These are phyloP conservation scores for Globisporangium iwayamae DNA, from an alignment of 352 stramenopile species.

Conservation along the genomic window DNA sequence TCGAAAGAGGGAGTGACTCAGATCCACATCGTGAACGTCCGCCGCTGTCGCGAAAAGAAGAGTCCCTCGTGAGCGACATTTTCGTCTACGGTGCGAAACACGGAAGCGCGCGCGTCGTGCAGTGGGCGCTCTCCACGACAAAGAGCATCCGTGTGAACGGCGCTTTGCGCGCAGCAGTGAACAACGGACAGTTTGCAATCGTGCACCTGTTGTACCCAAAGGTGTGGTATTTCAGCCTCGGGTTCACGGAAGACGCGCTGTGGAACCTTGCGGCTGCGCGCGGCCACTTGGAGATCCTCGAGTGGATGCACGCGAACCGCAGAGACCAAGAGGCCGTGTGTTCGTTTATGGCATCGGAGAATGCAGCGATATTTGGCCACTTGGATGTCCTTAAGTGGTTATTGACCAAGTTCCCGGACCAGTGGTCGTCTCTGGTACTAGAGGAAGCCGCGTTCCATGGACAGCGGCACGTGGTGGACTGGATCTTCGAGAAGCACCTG, in stretches of 20 bases:
- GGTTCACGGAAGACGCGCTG: constrained; percentile 13
- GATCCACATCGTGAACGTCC: not conserved
- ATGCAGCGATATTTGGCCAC: constrained; percentile 6
- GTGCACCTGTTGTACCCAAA: constrained; percentile 8
- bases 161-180: constrained; percentile 9
- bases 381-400: constrained; percentile 8
- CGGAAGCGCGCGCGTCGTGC: constrained; percentile 1
- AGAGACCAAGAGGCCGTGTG: not conserved
- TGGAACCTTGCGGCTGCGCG: constrained; percentile 10
- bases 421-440: constrained; percentile 7
- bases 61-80: constrained; percentile 9
- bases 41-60: not conserved
- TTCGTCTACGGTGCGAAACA: constrained; percentile 14
- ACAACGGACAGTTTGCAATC: not conserved
- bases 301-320: constrained; percentile 11
- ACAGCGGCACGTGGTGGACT: constrained; percentile 14
- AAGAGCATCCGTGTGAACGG: constrained; percentile 8
- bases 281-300: constrained; percentile 8
- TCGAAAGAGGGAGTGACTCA: not conserved
- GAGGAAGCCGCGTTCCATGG: constrained; percentile 11
- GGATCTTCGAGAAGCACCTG: constrained; percentile 6
- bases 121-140: constrained; percentile 5
- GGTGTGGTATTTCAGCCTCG: constrained; percentile 8
- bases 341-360: constrained; percentile 4
- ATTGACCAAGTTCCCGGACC: not conserved